Conservation (phyloP, 768 basidiomycete genomes). For the Cantharellus anzutake region DNA sequence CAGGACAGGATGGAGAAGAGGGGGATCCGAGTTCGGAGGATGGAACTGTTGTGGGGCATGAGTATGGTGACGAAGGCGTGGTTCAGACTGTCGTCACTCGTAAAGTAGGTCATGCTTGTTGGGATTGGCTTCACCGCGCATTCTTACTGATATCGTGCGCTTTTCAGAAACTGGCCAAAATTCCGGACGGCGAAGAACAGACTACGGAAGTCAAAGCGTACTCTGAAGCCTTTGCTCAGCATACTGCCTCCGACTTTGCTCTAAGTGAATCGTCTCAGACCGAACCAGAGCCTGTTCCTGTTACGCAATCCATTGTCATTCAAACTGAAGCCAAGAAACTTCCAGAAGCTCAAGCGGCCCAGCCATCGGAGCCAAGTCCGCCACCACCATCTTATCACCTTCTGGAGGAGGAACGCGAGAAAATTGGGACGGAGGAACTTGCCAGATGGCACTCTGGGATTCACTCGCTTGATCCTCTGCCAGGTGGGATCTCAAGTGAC, state of each 20-base stretch:
- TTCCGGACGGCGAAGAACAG: too few relatives aligned
- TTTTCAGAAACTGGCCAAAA: slow-evolving; percentile 11
- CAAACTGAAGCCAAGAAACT: too few relatives aligned
- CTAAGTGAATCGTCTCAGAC: slow-evolving; percentile 36
- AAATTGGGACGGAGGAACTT: slow-evolving; percentile 35
- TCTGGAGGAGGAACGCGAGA: slow-evolving; percentile 20
- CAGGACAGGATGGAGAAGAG: not conserved
- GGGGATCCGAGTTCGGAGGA: slow-evolving; percentile 23
- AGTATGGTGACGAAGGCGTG: slow-evolving; percentile 58
- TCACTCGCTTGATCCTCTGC: not conserved
- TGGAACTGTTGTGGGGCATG: slow-evolving; percentile 32
- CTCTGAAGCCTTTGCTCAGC: slow-evolving; percentile 52
- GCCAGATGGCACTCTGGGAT: slow-evolving; percentile 52
- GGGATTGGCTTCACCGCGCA: not conserved
- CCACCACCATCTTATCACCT: slow-evolving; percentile 55
- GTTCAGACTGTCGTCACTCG: slow-evolving; percentile 75
- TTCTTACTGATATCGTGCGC: slow-evolving; percentile 15
- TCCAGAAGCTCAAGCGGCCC: too few relatives aligned
- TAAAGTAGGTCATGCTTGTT: slow-evolving; percentile 18
- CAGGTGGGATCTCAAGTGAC: slow-evolving; percentile 44
- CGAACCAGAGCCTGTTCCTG: slow-evolving; percentile 21
- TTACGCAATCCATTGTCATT: too few relatives aligned
- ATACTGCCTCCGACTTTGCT: slow-evolving; percentile 37
- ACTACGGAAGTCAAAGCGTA: slow-evolving; percentile 34
- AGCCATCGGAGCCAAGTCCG: too few relatives aligned